Evolutionary conservation across 495 filamentous ascomycete genomes (phyloP), one percentile per base, ranked within the genome.

Genomic region (Annulohypoxylon nitens): DNA sequence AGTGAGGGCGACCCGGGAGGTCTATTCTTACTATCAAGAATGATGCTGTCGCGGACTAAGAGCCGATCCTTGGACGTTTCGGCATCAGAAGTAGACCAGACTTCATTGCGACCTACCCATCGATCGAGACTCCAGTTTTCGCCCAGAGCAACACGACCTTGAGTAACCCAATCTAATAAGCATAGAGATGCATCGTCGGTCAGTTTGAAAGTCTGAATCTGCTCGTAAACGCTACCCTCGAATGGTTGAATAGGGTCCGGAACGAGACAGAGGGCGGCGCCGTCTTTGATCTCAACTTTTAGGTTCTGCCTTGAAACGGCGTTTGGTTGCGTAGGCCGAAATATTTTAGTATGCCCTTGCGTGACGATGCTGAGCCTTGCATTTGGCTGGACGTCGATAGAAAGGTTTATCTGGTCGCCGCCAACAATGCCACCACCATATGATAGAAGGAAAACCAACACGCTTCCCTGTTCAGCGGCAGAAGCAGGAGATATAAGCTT

Each of bases 301-400:
- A 97, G 81, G 3, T 81, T 81, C 80, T 99, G 96, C 18, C 88
- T 82, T 36, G 92, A 94, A 68, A 92, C 76, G 7, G 88, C 78
- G 20, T 85, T 81, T 48, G 79, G 82, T 55, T 82, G 78, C 9
- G 88, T 82, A 3, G 93, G 90, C 73, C 93, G 93, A 88, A 97
- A 99, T 78, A 99, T 90, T 82, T 98, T 98, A 51, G 96, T 98
- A 84, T 92, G 93, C 41, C 96, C 96, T 83, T 98, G 96, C 0
- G 96, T 98, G 43, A 94, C 93, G 18, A 98, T 88, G 47, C 91
- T 90, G 41, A 99, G 87, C 66, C 90, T 90, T 0, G 93, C 90
- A 4, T 79, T 76, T 0, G 85, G 74, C 18, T 89, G 88, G 23
- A 97, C 83, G 3, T 86, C 86, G 55, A 98, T 82, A 20, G 80